Evolutionary conservation across 2,329 filamentous ascomycete species (phyloP).

Genomic region (Aaosphaeria pasadenensis): DNA sequence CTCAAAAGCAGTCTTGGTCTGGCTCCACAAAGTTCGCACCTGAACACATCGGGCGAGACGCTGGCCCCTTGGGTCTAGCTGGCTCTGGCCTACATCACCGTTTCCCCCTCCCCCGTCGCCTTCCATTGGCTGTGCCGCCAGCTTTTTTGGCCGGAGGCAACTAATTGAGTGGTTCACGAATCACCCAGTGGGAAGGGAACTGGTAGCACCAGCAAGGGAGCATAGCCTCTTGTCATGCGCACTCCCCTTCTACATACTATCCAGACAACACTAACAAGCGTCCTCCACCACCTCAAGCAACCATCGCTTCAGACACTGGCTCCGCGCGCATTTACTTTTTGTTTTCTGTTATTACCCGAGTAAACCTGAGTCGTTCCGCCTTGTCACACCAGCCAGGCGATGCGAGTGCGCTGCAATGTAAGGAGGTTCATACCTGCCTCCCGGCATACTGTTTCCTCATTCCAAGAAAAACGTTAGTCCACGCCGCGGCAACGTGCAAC

Average conservation of each 20-base stretch:
- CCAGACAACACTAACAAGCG: neutral
- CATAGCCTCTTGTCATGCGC: slow-evolving; percentile 13
- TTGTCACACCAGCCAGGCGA: slow-evolving; percentile 21
- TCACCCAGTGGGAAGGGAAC: slow-evolving; percentile 4
- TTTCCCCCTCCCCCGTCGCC: neutral
- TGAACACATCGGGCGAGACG: slow-evolving; percentile 19
- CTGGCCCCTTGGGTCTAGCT: slow-evolving; percentile 8
- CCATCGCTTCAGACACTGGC: slow-evolving; percentile 6
- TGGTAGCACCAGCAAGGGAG: slow-evolving; percentile 16
- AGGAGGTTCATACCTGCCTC: slow-evolving; percentile 10
- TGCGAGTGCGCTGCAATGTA: slow-evolving; percentile 10
- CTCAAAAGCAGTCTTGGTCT: slow-evolving; percentile 20
- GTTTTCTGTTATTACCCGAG: neutral
- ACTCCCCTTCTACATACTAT: neutral
- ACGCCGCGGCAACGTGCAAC: slow-evolving; percentile 17
- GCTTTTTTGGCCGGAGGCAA: neutral
- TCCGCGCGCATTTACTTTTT: slow-evolving; percentile 4
- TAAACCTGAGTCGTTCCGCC: slow-evolving; percentile 1
- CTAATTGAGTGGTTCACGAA: neutral
- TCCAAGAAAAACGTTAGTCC: no score
- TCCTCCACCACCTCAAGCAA: slow-evolving; percentile 6
- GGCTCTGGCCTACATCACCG: neutral
- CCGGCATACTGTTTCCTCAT: no score
- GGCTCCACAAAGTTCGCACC: slow-evolving; percentile 20
- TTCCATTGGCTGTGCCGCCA: neutral